Evolutionary conservation across 148 eudicot species (phyloP).

Genomic region (Heliosperma pusillum): DNA sequence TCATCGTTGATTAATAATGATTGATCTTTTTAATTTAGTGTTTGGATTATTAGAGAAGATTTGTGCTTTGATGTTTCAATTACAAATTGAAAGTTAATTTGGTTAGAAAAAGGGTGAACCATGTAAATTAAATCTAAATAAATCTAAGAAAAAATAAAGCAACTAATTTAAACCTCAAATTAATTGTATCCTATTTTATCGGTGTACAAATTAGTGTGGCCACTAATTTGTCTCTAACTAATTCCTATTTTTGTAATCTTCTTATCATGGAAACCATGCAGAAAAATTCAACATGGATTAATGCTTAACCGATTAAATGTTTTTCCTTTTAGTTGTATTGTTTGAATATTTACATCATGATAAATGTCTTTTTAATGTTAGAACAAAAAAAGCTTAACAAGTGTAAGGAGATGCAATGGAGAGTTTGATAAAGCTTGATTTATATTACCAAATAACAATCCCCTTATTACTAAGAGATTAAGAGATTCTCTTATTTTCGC

Average conservation of each 20-base stretch:
- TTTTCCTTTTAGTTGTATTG: too few relatives aligned
- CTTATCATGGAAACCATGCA: too few relatives aligned
- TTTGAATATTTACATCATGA: too few relatives aligned
- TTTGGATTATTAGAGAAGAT: neutral
- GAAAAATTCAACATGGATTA: too few relatives aligned
- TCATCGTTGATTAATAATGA: slow-evolving; percentile 7
- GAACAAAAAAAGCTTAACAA: neutral
- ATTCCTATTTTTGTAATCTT: neutral
- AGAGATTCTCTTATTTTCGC: too few relatives aligned
- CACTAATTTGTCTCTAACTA: slow-evolving; percentile 21
- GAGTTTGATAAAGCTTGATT: too few relatives aligned
- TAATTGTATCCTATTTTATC: slow-evolving; percentile 7
- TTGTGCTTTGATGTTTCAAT: neutral
- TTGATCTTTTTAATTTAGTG: neutral
- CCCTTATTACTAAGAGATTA: too few relatives aligned
- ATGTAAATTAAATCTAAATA: neutral
- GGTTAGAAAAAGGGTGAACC: neutral
- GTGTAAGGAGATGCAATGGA: too few relatives aligned
- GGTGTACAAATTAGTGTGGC: slow-evolving; percentile 1
- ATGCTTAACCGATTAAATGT: too few relatives aligned
- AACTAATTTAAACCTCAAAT: slow-evolving; percentile 1
- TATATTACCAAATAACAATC: too few relatives aligned
- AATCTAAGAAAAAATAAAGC: neutral
- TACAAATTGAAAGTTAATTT: too few relatives aligned
- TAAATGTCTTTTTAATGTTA: too few relatives aligned